Base-by-base conservation (phyloP, 192 early-diverging fungal genomes). In the Umbelopsis sp. region DNA sequence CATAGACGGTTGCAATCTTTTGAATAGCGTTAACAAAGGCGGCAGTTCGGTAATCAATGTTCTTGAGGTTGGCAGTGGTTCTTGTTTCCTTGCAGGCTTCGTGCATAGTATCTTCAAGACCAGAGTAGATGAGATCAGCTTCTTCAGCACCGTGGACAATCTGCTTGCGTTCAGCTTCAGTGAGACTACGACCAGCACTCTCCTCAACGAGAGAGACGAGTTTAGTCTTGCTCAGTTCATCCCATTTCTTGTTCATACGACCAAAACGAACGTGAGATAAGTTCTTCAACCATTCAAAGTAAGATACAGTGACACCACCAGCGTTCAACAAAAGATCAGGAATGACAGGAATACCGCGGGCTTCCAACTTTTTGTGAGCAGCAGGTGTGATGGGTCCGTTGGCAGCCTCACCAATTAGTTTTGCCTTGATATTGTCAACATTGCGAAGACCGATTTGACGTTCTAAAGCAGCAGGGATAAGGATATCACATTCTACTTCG, bases 31-130 rank as follows among this genome's bases (percentile, higher is more conserved):
- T 93, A 70, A 87, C 74, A 45, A 91, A 75, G 7, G 92, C 93
- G 34, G 93, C 93, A 26, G 90, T 92, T 66, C 93, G 84, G 75
- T 89, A 92, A 66, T 94, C 93, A 47, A 89, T 84, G 49, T 86
- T 82, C 78, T 89, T 81, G 53, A 71, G 22, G 41, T 80, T 77
- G 32, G 93, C 90, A 7, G 92, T 94, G 59, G 82, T 79, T 68
- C 86, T 83, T 5, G 93, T 93, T 82, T 92, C 92, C 32, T 83
- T 80, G 72, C 90, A 92, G 12, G 92, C 92, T 69, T 82, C 83
- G 53, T 92, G 89, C 92, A 94, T 93, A n/a, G 93, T 93, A 72
- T 94, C 93, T 56, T 94, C 93, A 20, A 94, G 78, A 43, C 93
- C 93, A 49, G 92, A 93, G 84, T 92, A 94, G 17, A 94, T 89